A percentile compares a stretch with the other conserved stretches of the same genome.
Evolutionary conservation across 2,329 filamentous ascomycete species (phyloP).

Genomic region (Colletotrichum tabaci): DNA sequence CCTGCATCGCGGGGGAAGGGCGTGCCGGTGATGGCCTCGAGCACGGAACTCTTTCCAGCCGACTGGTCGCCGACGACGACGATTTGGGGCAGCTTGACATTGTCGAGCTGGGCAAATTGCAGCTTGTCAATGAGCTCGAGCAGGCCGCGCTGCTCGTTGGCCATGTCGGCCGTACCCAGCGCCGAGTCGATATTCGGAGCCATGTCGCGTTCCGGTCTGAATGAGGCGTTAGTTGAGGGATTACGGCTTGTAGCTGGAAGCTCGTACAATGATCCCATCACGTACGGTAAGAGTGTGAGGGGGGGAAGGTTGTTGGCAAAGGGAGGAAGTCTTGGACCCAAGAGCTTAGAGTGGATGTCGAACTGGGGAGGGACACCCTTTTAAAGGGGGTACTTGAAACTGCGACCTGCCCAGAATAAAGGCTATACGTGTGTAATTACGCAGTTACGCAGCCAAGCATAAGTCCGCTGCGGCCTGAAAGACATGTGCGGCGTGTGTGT

Average conservation of each 20-base stretch:
- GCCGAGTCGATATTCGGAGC: conserved; percentile 63
- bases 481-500: conserved; percentile 2
- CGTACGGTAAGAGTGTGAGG: conserved; percentile 1
- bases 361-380: conserved; percentile 13
- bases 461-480: neutral
- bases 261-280: conserved; percentile 42
- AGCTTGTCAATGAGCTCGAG: conserved; percentile 71
- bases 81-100: conserved; percentile 71
- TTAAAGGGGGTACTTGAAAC: conserved; percentile 7
- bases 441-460: conserved; percentile 24
- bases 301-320: neutral
- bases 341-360: neutral
- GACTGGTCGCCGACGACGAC: conserved; percentile 77
- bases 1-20: conserved; percentile 73
- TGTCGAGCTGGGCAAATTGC: conserved; percentile 67
- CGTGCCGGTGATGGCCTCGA: conserved; percentile 75
- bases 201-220: conserved; percentile 48
- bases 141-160: conserved; percentile 68
- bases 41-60: conserved; percentile 74
- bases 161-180: conserved; percentile 64
- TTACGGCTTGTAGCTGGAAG: conserved; percentile 33
- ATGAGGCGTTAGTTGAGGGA: conserved; percentile 34
- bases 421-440: conserved; percentile 38
- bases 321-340: conserved; percentile 1
- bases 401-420: conserved; percentile 6